Base-by-base conservation (phyloP, 805 yeast genomes). In the Pichia deserticola region DNA sequence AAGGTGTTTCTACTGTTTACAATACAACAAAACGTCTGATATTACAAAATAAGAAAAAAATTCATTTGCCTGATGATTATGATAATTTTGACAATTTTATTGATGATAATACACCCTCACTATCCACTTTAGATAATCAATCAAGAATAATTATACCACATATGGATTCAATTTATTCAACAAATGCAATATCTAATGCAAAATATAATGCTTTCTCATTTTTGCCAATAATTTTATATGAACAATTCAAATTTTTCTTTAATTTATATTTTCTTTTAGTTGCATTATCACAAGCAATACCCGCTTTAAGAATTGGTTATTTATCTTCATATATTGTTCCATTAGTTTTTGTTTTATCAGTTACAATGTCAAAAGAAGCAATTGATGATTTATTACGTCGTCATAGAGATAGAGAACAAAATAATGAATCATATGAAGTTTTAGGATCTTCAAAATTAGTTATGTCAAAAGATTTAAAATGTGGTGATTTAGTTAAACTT, bases 191-290 rank as follows among this genome's bases (percentile, higher is more conserved):
- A 12, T 86, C 96, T 43, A 93, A 93, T 67, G 98, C 99, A 27
- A 92, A 90, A 67, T 93, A 93, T 68, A 87, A 87, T 58, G 87
- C 93, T 3, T 63, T 89, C 36, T 82, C 96, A 1, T 93, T 93
- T 60, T 68, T 93, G 9, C 99, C 99, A 4, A 75, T 88, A 40
- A 81, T 93, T 48, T 75, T 93, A 33, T 95, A 86, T 66, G 97
- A 92, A 64, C 99, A 93, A 72, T 93, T 93, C 80, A 89, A 90
- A 70, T 92, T 93, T 66, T 93, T 93, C 68, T 93, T 89, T 76
- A 93, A 93, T 67, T 71, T 93, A 44, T 93, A 93, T 67, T 93
- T 93, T 63, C 70, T 95, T 46, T 61, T 95, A 25, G 99, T 95
- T 56, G 98, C 99, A 13, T 75, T 95, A 52, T 89, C 97, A 5